Evolutionary conservation across 306 rosid genomes (phyloP).

Genomic region (Malus sieversii): DNA sequence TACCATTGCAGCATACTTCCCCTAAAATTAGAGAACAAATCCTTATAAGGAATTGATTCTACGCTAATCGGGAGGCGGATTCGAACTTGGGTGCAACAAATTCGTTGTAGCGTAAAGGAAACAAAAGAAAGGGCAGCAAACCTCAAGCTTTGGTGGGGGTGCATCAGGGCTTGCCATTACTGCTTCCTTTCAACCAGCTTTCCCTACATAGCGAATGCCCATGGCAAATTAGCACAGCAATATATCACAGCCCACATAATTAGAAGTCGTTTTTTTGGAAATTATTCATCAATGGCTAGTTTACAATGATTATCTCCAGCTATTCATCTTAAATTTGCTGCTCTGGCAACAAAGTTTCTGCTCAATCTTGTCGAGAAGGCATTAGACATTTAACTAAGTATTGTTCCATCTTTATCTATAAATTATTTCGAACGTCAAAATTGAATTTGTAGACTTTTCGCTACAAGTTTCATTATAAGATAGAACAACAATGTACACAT

Average conservation of each 20-base stretch:
- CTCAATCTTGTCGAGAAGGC: neutral
- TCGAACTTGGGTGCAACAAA: neutral
- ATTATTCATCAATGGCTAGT: neutral
- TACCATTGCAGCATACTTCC: constrained; percentile 44
- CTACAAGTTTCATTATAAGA: neutral
- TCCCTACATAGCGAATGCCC: neutral
- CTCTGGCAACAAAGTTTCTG: neutral
- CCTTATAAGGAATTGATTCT: neutral
- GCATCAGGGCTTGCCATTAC: constrained; percentile 26
- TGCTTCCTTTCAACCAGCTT: constrained; percentile 19
- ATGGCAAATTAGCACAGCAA: neutral
- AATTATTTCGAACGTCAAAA: neutral
- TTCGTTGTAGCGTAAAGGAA: neutral
- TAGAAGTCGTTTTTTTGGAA: neutral
- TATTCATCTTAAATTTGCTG: neutral
- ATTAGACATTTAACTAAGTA: neutral
- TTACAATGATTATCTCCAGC: neutral
- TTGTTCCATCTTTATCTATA: neutral
- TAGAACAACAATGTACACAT: neutral
- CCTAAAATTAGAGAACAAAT: constrained; percentile 31
- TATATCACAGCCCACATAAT: neutral
- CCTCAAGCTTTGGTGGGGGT: constrained; percentile 46
- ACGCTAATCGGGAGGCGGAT: neutral
- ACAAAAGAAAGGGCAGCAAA: constrained; percentile 16
- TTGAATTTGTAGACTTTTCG: neutral